Conservation (phyloP, 31 red algal genomes). For the Asparagopsis taxiformis region DNA sequence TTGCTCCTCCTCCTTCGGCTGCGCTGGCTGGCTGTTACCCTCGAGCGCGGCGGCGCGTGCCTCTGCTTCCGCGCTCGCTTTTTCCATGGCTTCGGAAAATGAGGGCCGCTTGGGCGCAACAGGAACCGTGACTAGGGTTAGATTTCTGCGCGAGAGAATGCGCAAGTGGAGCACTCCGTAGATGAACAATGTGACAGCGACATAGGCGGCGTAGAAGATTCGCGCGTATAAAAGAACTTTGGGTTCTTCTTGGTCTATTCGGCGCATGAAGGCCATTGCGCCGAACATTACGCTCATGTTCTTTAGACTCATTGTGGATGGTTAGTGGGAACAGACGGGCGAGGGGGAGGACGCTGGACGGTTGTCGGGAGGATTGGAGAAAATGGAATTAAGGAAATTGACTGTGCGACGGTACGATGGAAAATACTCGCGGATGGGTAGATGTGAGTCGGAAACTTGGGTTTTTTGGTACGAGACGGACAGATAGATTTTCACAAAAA, state of each 20-base stretch:
- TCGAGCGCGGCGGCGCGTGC: slow-evolving; percentile 12
- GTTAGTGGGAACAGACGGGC: too few relatives aligned
- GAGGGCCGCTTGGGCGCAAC: slow-evolving; percentile 31
- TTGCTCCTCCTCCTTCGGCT: slow-evolving; percentile 14
- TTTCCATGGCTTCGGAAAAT: slow-evolving; percentile 7
- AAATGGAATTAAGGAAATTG: too few relatives aligned
- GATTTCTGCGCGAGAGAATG: slow-evolving; percentile 31
- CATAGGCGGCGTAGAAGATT: slow-evolving; percentile 30
- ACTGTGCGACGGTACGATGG: too few relatives aligned
- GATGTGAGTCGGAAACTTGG: too few relatives aligned
- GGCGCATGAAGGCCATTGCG: slow-evolving; percentile 45
- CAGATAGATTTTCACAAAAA: too few relatives aligned
- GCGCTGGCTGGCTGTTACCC: slow-evolving; percentile 1
- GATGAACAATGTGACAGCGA: slow-evolving; percentile 22
- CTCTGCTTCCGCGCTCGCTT: too few relatives aligned
- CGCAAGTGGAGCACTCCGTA: slow-evolving; percentile 40
- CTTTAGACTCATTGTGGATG: slow-evolving; percentile 45
- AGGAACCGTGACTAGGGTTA: slow-evolving; percentile 45
- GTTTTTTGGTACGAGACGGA: too few relatives aligned
- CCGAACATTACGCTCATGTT: slow-evolving; percentile 63
- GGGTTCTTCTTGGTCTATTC: slow-evolving; percentile 72
- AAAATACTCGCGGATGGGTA: too few relatives aligned
- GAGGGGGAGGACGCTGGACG: too few relatives aligned
- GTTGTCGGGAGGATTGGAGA: too few relatives aligned
- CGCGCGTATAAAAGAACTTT: slow-evolving; percentile 50